Conservation (phyloP, 768 basidiomycete species). For the Gyrodon lividus region DNA sequence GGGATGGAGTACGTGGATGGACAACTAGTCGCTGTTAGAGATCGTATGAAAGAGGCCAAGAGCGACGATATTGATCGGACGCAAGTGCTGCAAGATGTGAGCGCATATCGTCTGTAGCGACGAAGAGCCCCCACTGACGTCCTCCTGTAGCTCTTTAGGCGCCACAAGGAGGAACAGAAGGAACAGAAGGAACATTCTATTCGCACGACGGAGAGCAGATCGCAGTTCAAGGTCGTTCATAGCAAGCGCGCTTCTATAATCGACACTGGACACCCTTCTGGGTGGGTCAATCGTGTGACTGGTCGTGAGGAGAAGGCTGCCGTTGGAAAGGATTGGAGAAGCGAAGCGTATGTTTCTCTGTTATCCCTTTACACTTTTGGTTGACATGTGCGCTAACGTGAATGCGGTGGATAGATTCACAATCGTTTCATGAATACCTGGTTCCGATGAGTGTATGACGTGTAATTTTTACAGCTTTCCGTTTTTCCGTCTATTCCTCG, state of each 20-base stretch:
- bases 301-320: constrained; percentile 41
- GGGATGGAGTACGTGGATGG: constrained; percentile 87
- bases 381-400: constrained; percentile 1
- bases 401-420: constrained; percentile 10
- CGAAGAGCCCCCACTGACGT: neutral
- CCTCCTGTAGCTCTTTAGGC: constrained; percentile 51
- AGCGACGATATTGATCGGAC: constrained; percentile 40
- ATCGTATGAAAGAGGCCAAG: constrained; percentile 68
- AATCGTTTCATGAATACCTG: constrained; percentile 1
- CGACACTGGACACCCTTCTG: constrained; percentile 60
- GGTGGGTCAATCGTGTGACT: constrained; percentile 65
- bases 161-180: constrained; percentile 51
- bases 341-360: constrained; percentile 44
- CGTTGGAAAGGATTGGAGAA: constrained; percentile 52
- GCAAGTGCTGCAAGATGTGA: constrained; percentile 60
- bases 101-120: constrained; percentile 4
- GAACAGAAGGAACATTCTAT: constrained; percentile 36
- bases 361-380: neutral
- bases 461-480: too few relatives aligned
- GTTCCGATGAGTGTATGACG: too few relatives aligned
- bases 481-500: too few relatives aligned
- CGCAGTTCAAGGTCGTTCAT: constrained; percentile 80
- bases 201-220: constrained; percentile 42
- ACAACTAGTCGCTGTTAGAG: constrained; percentile 85
- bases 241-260: constrained; percentile 72